Percentiles rank a stretch among this genome's conserved stretches.
Evolutionary conservation across 306 rosid species (phyloP).

Genomic region (Nissolia schottii): DNA sequence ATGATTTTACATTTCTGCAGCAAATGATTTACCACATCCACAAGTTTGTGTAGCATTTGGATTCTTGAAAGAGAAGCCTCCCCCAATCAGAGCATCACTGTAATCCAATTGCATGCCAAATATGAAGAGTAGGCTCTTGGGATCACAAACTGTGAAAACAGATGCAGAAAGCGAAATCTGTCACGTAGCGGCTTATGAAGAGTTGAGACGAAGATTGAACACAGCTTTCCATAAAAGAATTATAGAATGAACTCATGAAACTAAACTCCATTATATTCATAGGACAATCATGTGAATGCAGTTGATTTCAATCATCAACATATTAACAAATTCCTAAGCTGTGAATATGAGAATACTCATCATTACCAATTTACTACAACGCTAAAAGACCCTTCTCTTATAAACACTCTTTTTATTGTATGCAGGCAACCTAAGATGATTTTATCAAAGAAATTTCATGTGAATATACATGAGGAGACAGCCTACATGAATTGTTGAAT

Average conservation of each 20-base stretch:
- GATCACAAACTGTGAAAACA: constrained; percentile 77
- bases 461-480: not conserved
- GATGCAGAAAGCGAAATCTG: constrained; percentile 1
- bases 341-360: not conserved
- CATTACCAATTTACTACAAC: not conserved
- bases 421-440: too few relatives aligned
- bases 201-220: not conserved
- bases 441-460: too few relatives aligned
- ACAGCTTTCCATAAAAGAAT: not conserved
- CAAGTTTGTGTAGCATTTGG: constrained; percentile 96
- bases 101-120: constrained; percentile 96
- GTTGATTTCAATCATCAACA: not conserved
- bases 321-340: not conserved
- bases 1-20: constrained; percentile 68
- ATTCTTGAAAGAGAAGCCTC: constrained; percentile 93
- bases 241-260: too few relatives aligned
- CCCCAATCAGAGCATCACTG: constrained; percentile 94
- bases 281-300: not conserved
- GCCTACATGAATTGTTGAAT: not conserved
- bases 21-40: constrained; percentile 97
- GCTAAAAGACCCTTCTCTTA: not conserved
- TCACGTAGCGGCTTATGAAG: not conserved
- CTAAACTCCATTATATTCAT: not conserved
- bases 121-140: constrained; percentile 88
- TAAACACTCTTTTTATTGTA: too few relatives aligned